Percentiles rank a stretch among this genome's conserved stretches.
These are phyloP conservation scores for Agaricus subrufescens DNA, from an alignment of 768 basidiomycete species.

Conservation along the genomic window DNA sequence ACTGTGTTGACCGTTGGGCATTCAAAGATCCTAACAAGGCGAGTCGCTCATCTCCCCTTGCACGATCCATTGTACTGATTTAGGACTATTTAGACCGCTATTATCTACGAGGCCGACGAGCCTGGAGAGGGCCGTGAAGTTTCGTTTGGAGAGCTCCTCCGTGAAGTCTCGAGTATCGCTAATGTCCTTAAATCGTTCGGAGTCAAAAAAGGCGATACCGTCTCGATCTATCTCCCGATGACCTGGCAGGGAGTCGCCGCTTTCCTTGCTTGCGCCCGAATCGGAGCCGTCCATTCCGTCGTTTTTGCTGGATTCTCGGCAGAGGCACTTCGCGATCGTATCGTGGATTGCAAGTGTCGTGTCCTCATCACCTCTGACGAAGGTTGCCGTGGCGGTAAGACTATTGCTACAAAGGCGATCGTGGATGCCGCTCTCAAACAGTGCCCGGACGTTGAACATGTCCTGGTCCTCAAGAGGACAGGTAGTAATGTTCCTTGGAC, in stretches of 20 bases:
- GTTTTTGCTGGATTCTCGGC: conserved; percentile 97
- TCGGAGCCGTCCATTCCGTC: conserved; percentile 95
- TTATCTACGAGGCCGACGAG: conserved; percentile 98
- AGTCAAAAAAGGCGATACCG: conserved; percentile 92
- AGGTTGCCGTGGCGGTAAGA: conserved; percentile 89
- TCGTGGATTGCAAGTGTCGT: conserved; percentile 81
- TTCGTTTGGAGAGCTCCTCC: conserved; percentile 80
- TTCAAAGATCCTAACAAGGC: conserved; percentile 84
- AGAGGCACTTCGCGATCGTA: conserved; percentile 89
- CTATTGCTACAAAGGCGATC: conserved; percentile 91
- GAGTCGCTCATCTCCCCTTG: conserved; percentile 7
- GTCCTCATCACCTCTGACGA: conserved; percentile 97
- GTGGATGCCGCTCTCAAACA: conserved; percentile 88
- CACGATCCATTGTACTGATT: not conserved
- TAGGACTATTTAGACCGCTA: conserved; percentile 64
- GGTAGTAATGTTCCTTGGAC: conserved; percentile 80
- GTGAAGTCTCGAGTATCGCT: conserved; percentile 84
- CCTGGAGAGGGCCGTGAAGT: conserved; percentile 74
- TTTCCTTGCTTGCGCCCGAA: conserved; percentile 96
- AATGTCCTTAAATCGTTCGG: conserved; percentile 89
- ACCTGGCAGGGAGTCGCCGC: conserved; percentile 94
- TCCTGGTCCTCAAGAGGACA: conserved; percentile 84
- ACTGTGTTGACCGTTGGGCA: conserved; percentile 96
- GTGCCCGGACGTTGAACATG: conserved; percentile 83
- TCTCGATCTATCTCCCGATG: conserved; percentile 92